Conservation (phyloP, 441 rosid species). For the Euphorbia corollata region DNA sequence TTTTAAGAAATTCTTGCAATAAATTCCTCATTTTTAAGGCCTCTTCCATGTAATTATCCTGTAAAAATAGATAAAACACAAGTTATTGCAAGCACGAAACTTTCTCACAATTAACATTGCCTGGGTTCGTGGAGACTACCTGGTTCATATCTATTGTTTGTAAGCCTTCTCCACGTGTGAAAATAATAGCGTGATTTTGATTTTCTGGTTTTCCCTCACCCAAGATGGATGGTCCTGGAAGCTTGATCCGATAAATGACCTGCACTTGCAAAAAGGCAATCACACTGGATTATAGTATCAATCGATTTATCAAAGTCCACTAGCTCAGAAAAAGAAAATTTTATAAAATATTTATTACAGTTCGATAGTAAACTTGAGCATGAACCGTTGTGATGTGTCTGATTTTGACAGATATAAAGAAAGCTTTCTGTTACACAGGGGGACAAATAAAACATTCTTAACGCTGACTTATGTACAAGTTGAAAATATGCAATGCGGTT, state of each 20-base stretch:
- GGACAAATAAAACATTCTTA: too few relatives aligned
- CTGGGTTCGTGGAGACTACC: conserved; percentile 27
- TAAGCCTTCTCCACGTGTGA: conserved; percentile 98
- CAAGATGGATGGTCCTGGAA: conserved; percentile 95
- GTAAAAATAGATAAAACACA: conserved; percentile 14
- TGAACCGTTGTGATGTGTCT: not conserved
- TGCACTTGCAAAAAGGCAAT: conserved; percentile 22
- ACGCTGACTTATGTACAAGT: not conserved
- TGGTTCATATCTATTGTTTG: conserved; percentile 99
- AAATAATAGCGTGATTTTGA: conserved; percentile 98
- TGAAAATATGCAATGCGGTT: not conserved
- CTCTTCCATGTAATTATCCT: conserved; percentile 99
- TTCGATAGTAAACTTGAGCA: not conserved
- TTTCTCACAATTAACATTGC: conserved; percentile 5
- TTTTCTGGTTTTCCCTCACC: conserved; percentile 99
- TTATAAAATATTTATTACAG: not conserved
- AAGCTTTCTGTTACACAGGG: too few relatives aligned
- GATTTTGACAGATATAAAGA: too few relatives aligned
- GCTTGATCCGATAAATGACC: conserved; percentile 92
- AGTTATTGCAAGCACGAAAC: conserved; percentile 11
- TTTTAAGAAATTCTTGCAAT: conserved; percentile 87
- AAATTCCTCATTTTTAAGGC: conserved; percentile 97
- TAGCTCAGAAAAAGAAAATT: not conserved
- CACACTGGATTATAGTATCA: not conserved
- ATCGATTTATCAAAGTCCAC: not conserved